Evolutionary conservation across 2,329 filamentous ascomycete genomes (phyloP), one percentile per base, ranked within the genome.

Genomic region (Aquanectria penicillioides): DNA sequence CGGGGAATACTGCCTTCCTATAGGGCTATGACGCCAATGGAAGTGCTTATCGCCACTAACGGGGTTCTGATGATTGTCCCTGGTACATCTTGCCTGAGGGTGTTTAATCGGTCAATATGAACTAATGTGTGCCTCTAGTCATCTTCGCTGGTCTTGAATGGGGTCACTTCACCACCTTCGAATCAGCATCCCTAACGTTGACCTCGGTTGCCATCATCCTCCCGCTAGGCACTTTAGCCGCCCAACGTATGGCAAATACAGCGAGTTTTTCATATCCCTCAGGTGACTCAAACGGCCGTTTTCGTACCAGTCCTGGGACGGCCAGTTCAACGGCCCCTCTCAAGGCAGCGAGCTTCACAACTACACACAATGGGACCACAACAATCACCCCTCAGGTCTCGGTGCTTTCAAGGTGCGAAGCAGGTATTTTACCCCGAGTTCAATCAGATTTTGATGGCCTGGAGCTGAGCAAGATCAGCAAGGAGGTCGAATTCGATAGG

Each of bases 1-100:
- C 75, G 82, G 22, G 80, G 78, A 41, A 69, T 86, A 6, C 73
- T 86, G 1, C 78, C 79, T 1, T 73, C 73, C 1, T 71, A 76
- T 4, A 73, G 73, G 44, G 72, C 76, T 0, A 67, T 86, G 33
- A 81, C 73, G 0, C 78, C 82, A 5, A 81, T 86, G 76, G 84
- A 87, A 63, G 78, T 84, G 7, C 74, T 86, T 20, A 77, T 85
- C 47, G 81, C 85, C 65, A 83, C 82, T 44, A 86, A 86, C 31
- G 83, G 83, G 10, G 62, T 85, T 1, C 73, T 87, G 51, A 86
- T 86, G 84, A 63, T 85, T 13, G 69, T 85, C 9, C 84, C 83
- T n/a, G 80, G 83, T 85, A 71, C 41, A 76, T 71, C 18, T 10
- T 33, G 31, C n/a, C 13, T 12, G 4, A 4, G 12, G 7, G 9